Evolutionary conservation across 2,329 filamentous ascomycete genomes (phyloP), one percentile per base, ranked within the genome.

Genomic region (Ascochyta viciae-villosae): DNA sequence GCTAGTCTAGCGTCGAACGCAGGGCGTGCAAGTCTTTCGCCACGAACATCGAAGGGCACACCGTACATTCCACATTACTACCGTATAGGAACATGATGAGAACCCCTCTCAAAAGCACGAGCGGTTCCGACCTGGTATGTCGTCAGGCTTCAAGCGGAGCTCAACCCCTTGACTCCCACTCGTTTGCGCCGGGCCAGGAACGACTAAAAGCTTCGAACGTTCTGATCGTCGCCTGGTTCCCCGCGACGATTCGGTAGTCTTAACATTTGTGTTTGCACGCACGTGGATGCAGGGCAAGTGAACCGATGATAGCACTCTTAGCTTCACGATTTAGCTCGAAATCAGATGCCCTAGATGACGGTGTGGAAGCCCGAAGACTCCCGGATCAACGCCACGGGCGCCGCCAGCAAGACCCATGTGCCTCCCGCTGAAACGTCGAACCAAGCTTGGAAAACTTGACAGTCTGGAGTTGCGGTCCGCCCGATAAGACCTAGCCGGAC

Each of bases 211-310:
- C 1, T 41, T 27, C 22, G 7, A 4, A 15, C 15, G 16, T n/a
- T 13, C 8, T 16, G 15, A 50, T 50, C 31, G 13, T 13, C 40
- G 24, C 24, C 3, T 31, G 4, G 13, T 31, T 43, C 24, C 38
- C 31, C 16, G 27, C 41, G 35, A 15, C 12, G 2, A 23, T 24
- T n/a, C 3, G 37, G 26, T 9, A 19, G 23, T 31, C 37, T 27
- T 5, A n/a, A 42, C 34, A 38, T 38, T 27, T 26, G 9, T 19
- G n/a, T 50, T 15, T 38, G 12, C 16, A 24, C 9, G 23, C 39
- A 50, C 31, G 23, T 29, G 24, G 16, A 41, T 50, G 41, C 46
- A 46, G 40, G 52, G 52, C 34, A 50, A 33, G 46, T 55, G 3
- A 46, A 27, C 46, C 52, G 52, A 50, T 37, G 29, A 8, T 26